phyloP scores from a whole-genome alignment of 192 early-diverging fungal genomes.

The Backusella mclennaniae region DNA sequence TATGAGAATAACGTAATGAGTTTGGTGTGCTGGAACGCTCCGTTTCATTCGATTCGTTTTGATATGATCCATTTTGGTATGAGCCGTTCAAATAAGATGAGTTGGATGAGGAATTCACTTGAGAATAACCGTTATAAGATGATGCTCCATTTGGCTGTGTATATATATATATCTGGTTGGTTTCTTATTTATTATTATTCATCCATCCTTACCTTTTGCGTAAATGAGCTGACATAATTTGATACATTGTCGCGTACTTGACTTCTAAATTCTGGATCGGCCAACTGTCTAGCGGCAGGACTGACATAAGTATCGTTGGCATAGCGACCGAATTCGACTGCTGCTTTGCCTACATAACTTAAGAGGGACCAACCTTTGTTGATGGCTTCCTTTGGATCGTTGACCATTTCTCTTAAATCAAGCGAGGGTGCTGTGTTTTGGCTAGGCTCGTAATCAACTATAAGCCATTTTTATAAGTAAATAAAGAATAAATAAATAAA shows the following conservation, averaged over 20 bases:
- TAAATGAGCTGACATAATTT: slow-evolving; percentile 59
- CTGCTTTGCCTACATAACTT: slow-evolving; percentile 41
- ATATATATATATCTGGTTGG: neutral
- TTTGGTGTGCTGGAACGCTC: neutral
- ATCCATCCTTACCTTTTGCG: slow-evolving; percentile 28
- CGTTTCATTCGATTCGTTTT: neutral
- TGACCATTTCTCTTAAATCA: slow-evolving; percentile 59
- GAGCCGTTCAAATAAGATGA: neutral
- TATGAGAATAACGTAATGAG: slow-evolving; percentile 10
- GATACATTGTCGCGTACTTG: slow-evolving; percentile 56
- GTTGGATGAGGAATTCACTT: neutral
- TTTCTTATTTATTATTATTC: neutral
- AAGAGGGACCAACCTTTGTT: slow-evolving; percentile 69
- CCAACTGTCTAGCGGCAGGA: slow-evolving; percentile 61
- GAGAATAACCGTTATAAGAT: neutral
- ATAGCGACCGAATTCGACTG: slow-evolving; percentile 39
- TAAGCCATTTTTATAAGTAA: neutral
- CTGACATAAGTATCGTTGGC: slow-evolving; percentile 68
- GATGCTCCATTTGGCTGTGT: neutral
- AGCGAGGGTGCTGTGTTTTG: slow-evolving; percentile 4
- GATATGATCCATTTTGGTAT: slow-evolving; percentile 2
- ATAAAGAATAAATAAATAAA: neutral
- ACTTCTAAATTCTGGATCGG: slow-evolving; percentile 63
- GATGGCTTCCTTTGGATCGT: slow-evolving; percentile 63
- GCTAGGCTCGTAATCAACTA: neutral